Evolutionary conservation across 306 rosid species (phyloP).

Genomic region (Clitoria ternatea): DNA sequence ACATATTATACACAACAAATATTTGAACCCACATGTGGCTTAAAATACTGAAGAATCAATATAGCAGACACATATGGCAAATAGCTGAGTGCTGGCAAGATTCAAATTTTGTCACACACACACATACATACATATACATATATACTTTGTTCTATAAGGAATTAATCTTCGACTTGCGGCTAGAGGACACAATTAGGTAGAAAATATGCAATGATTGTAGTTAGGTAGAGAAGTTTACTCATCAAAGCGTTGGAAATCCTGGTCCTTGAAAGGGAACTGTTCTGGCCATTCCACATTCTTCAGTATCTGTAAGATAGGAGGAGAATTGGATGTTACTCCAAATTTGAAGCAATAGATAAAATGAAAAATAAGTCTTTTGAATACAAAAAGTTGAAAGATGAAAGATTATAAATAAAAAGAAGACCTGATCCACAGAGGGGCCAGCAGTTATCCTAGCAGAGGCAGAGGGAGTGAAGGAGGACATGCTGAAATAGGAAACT

Average conservation of each 20-base stretch:
- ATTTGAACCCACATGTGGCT: not conserved
- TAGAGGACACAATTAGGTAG: too few relatives aligned
- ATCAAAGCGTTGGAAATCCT: constrained; percentile 78
- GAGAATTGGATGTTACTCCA: not conserved
- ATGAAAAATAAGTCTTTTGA: not conserved
- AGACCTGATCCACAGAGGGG: constrained; percentile 58
- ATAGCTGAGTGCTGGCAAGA: too few relatives aligned
- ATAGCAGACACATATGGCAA: not conserved
- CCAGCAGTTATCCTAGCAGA: constrained; percentile 45
- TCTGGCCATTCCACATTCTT: constrained; percentile 75
- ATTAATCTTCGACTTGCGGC: too few relatives aligned
- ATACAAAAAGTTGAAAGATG: not conserved
- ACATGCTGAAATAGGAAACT: too few relatives aligned
- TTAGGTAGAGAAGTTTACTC: constrained; percentile 45
- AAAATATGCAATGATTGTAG: not conserved
- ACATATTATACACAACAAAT: not conserved
- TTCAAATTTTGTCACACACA: too few relatives aligned
- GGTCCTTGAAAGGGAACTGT: constrained; percentile 68
- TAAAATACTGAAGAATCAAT: not conserved
- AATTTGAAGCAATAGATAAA: constrained; percentile 5
- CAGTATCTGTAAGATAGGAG: constrained; percentile 41
- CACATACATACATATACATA: too few relatives aligned
- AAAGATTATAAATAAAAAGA: not conserved
- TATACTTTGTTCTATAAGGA: too few relatives aligned
- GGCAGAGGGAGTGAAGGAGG: constrained; percentile 63